phyloP scores from a whole-genome alignment of 352 stramenopile genomes.

The Phytophthora nicotianae region DNA sequence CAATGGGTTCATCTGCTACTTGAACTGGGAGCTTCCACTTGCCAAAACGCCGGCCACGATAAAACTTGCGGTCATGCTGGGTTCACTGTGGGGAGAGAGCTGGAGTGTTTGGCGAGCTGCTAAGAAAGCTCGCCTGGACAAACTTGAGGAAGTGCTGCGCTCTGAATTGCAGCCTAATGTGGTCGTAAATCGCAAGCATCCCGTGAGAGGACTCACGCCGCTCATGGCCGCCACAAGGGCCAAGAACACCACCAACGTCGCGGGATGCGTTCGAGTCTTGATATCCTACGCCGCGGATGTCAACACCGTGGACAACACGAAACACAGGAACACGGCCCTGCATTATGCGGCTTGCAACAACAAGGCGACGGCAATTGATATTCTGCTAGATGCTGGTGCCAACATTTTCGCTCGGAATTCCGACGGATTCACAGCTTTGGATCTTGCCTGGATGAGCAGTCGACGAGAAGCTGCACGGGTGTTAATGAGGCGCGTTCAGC shows the following conservation, averaged over 20 bases:
- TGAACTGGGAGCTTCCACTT: constrained; percentile 9
- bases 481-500: constrained; percentile 37
- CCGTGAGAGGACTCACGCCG: constrained; percentile 49
- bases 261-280: constrained; percentile 48
- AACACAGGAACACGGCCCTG: constrained; percentile 52
- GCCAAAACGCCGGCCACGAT: constrained; percentile 1
- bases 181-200: constrained; percentile 38
- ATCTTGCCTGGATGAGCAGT: constrained; percentile 43
- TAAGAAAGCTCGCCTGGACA: constrained; percentile 27
- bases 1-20: constrained; percentile 13
- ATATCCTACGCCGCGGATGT: constrained; percentile 61
- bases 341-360: constrained; percentile 65
- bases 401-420: constrained; percentile 49
- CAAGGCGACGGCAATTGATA: constrained; percentile 44
- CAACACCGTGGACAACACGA: constrained; percentile 30
- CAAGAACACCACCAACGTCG: constrained; percentile 43
- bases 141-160: constrained; percentile 10
- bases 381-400: constrained; percentile 52
- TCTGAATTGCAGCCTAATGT: constrained; percentile 12
- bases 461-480: constrained; percentile 16
- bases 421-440: constrained; percentile 51
- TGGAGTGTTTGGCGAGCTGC: constrained; percentile 28
- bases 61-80: constrained; percentile 11
- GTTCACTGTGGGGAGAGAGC: constrained; percentile 14
- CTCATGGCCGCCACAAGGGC: constrained; percentile 59